Conservation (phyloP, 2,329 filamentous ascomycete species). For the Cladosporium sp. region DNA sequence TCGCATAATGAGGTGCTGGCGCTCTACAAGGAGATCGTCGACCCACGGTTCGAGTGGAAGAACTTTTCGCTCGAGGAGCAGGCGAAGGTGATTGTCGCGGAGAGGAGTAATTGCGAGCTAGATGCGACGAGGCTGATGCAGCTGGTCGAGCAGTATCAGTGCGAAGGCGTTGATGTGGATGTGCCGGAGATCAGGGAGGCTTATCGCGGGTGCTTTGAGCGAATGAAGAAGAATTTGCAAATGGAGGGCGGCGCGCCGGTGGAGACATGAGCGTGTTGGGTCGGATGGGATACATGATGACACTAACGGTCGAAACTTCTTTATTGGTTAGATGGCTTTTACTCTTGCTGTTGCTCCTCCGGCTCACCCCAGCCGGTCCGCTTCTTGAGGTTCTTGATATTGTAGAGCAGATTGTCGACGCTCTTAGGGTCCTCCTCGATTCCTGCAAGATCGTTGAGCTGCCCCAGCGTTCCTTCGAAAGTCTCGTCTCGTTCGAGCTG, state of each 20-base stretch:
- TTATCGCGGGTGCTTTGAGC: slow-evolving; percentile 56
- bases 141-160: slow-evolving; percentile 52
- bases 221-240: slow-evolving; percentile 40
- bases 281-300: not conserved
- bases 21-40: slow-evolving; percentile 58
- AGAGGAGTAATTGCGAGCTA: slow-evolving; percentile 57
- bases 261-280: not conserved
- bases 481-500: not conserved
- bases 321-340: not conserved
- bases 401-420: slow-evolving; percentile 42
- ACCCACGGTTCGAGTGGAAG: slow-evolving; percentile 55
- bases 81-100: slow-evolving; percentile 61
- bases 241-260: slow-evolving; percentile 10
- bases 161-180: slow-evolving; percentile 36
- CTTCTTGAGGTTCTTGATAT: slow-evolving; percentile 45
- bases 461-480: slow-evolving; percentile 9
- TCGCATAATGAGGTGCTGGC: slow-evolving; percentile 63
- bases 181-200: slow-evolving; percentile 58
- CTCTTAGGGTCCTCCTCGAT: slow-evolving; percentile 30
- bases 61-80: slow-evolving; percentile 63
- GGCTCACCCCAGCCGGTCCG: slow-evolving; percentile 25
- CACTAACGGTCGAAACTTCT: not conserved
- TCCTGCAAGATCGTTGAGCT: slow-evolving; percentile 16
- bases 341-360: not conserved
- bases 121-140: slow-evolving; percentile 56